A percentile compares a stretch with the other conserved stretches of the same genome.
These are phyloP conservation scores for Leptographium lundbergii DNA, from an alignment of 2,329 filamentous ascomycete genomes.

Conservation along the genomic window DNA sequence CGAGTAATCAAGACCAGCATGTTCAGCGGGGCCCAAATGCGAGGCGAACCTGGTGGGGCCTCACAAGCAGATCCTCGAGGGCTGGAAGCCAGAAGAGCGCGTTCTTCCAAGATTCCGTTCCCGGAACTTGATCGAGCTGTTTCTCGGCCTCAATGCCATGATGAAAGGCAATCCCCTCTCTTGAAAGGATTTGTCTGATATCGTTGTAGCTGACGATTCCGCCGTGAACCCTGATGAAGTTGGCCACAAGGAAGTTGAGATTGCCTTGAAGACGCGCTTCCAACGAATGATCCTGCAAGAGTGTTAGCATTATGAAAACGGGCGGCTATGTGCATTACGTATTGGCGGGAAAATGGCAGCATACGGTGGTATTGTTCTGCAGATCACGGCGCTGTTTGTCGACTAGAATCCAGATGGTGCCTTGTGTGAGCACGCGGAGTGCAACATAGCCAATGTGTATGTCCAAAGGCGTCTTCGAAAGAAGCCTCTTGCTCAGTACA, in stretches of 20 bases:
- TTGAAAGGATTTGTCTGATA: not conserved
- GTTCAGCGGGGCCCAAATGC: not conserved
- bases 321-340: not conserved
- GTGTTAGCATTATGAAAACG: not conserved
- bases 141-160: not conserved
- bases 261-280: conserved; percentile 6
- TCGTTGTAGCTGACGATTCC: not conserved
- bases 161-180: not conserved
- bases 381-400: conserved; percentile 12
- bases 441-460: conserved; percentile 11
- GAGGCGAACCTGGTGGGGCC: not conserved
- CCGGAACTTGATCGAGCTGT: not conserved
- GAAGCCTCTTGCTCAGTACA: conserved; percentile 1
- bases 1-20: not conserved
- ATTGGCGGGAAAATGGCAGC: not conserved
- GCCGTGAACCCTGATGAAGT: conserved; percentile 1
- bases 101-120: not conserved
- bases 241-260: conserved; percentile 4
- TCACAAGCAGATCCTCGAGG: not conserved
- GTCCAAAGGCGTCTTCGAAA: not conserved
- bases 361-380: conserved; percentile 8
- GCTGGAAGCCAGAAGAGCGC: conserved; percentile 5
- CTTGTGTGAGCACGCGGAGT: conserved; percentile 8
- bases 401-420: conserved; percentile 8
- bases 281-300: conserved; percentile 2